These are phyloP conservation scores for Proliferodiscus dingleyae DNA, from an alignment of 2,329 filamentous ascomycete species.

Conservation along the genomic window DNA sequence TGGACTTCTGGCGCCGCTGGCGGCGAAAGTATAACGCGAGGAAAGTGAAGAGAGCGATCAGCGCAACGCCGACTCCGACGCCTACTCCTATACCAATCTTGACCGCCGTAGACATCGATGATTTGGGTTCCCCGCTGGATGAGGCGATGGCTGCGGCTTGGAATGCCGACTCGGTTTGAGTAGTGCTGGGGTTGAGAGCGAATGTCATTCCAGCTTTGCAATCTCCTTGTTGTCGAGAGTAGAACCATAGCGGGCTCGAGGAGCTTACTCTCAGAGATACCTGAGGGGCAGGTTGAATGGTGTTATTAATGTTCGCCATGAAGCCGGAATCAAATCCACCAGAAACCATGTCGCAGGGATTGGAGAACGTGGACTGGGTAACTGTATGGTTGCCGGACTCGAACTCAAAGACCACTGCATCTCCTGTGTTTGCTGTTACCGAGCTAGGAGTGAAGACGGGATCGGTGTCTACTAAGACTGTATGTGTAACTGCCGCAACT, in stretches of 20 bases:
- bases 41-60: no score
- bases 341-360: slow-evolving; percentile 32
- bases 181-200: slow-evolving; percentile 11
- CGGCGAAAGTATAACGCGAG: slow-evolving; percentile 7
- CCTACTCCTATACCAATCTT: slow-evolving; percentile 10
- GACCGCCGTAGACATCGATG: slow-evolving; percentile 2
- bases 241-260: slow-evolving; percentile 11
- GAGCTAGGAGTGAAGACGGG: slow-evolving; percentile 60
- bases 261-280: neutral
- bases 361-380: slow-evolving; percentile 33
- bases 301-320: slow-evolving; percentile 13
- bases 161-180: slow-evolving; percentile 8
- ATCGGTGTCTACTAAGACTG: slow-evolving; percentile 13
- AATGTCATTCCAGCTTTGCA: slow-evolving; percentile 16
- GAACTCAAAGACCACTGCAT: slow-evolving; percentile 31
- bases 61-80: slow-evolving; percentile 1
- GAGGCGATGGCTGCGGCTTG: slow-evolving; percentile 5
- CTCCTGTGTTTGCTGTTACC: slow-evolving; percentile 27
- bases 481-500: slow-evolving; percentile 11
- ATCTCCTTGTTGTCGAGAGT: slow-evolving; percentile 11
- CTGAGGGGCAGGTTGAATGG: slow-evolving; percentile 9
- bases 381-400: slow-evolving; percentile 43
- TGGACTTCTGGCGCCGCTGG: slow-evolving; percentile 1
- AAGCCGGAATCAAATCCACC: slow-evolving; percentile 61
- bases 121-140: neutral